Evolutionary conservation across 73 alveolate genomes (phyloP).

Genomic region (Tetrahymena borealis): DNA sequence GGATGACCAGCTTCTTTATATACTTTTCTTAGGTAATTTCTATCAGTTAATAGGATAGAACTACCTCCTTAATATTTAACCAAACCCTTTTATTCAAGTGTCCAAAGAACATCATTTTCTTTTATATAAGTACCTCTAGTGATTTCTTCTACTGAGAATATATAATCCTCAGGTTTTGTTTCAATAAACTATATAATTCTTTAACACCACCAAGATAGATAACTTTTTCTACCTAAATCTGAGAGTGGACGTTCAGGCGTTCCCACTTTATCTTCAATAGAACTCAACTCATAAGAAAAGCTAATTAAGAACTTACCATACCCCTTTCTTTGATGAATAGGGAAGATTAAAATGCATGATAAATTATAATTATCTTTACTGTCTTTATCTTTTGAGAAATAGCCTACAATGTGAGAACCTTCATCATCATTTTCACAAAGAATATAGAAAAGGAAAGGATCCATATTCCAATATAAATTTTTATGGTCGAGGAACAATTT

Average conservation of each 20-base stretch:
- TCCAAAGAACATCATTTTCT: conserved; percentile 74
- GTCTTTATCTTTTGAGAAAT: conserved; percentile 93
- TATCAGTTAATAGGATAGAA: conserved; percentile 72
- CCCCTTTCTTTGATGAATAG: conserved; percentile 94
- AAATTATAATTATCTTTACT: conserved; percentile 68
- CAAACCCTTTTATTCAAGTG: conserved; percentile 78
- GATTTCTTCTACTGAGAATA: conserved; percentile 63
- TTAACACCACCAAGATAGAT: conserved; percentile 86
- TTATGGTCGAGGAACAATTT: conserved; percentile 96
- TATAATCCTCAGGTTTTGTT: conserved; percentile 48
- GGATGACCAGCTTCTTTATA: conserved; percentile 84
- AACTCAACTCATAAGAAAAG: conserved; percentile 84
- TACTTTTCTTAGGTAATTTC: conserved; percentile 65
- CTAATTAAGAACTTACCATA: conserved; percentile 95
- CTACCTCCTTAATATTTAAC: conserved; percentile 80
- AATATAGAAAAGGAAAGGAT: conserved; percentile 92
- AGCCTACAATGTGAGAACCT: conserved; percentile 91
- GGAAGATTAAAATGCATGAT: conserved; percentile 91
- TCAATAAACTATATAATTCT: conserved; percentile 60
- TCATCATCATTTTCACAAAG: conserved; percentile 84
- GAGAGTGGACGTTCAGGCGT: conserved; percentile 91
- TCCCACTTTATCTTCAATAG: conserved; percentile 74
- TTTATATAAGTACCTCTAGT: conserved; percentile 71
- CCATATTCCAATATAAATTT: conserved; percentile 87
- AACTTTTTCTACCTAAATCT: conserved; percentile 88